phyloP scores from a whole-genome alignment of 495 filamentous ascomycete species.

The Trichoderma reesei region DNA sequence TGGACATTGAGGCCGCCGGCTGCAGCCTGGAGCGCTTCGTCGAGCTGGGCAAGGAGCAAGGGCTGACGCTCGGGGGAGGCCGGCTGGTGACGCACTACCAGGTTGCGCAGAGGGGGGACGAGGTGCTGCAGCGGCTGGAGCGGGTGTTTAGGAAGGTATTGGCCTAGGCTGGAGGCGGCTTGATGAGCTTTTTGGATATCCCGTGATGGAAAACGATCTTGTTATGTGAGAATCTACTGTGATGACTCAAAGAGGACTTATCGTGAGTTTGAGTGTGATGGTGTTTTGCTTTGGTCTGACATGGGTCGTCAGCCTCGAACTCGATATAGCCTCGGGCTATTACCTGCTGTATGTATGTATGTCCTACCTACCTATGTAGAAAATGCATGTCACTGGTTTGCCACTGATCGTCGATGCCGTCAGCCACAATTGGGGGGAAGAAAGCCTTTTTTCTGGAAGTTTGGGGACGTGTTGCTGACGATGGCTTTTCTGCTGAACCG shows the following conservation, averaged over 20 bases:
- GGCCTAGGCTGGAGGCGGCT: background rate
- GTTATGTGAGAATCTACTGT: background rate
- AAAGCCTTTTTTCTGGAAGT: too few relatives aligned
- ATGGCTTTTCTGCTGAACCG: too few relatives aligned
- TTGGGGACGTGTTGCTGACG: too few relatives aligned
- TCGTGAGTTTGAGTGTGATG: background rate
- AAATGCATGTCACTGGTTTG: too few relatives aligned
- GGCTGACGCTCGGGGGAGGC: constrained; percentile 41
- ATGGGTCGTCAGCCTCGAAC: too few relatives aligned
- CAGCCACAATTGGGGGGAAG: too few relatives aligned
- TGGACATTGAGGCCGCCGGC: constrained; percentile 54
- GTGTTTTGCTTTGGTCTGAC: background rate
- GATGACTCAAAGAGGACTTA: too few relatives aligned
- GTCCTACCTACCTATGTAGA: too few relatives aligned
- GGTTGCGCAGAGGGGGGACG: constrained; percentile 38
- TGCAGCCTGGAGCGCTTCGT: constrained; percentile 37
- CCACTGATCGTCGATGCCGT: too few relatives aligned
- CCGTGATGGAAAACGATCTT: background rate
- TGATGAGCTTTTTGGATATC: background rate
- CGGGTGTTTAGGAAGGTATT: constrained; percentile 36
- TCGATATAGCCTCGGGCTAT: too few relatives aligned
- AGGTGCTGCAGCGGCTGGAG: constrained; percentile 40
- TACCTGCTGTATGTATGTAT: too few relatives aligned
- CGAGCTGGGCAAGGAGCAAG: constrained; percentile 40
- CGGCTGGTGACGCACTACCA: constrained; percentile 59